Evolutionary conservation across 139 green algal species (phyloP).

Genomic region (Chlorella vulgaris): DNA sequence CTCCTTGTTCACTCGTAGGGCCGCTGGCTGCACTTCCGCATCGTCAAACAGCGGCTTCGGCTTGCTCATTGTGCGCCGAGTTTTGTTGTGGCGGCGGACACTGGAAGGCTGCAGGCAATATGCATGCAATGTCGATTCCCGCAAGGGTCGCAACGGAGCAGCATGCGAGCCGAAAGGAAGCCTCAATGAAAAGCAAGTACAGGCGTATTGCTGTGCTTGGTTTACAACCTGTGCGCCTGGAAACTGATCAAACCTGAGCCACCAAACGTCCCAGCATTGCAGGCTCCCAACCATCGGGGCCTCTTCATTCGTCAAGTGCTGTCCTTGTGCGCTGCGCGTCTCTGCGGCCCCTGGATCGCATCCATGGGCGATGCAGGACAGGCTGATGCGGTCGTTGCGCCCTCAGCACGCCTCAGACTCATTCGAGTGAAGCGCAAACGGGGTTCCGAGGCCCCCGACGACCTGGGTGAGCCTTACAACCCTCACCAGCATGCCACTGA

Average conservation of each 20-base stretch:
- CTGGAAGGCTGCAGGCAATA: no score
- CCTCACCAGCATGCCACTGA: not conserved
- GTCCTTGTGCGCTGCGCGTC: no score
- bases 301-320: no score
- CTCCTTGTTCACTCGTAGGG: slow-evolving; percentile 70
- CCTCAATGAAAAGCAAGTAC: no score
- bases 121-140: not conserved
- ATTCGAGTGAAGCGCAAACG: slow-evolving; percentile 44
- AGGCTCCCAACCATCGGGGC: no score
- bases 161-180: no score
- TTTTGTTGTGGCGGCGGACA: not conserved
- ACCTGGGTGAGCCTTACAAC: slow-evolving; percentile 45
- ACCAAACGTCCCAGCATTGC: no score
- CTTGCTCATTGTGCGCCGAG: not conserved
- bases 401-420: not conserved
- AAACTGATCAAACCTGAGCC: no score
- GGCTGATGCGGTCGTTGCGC: not conserved
- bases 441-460: slow-evolving; percentile 16
- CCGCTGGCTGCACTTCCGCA: slow-evolving; percentile 41
- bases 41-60: slow-evolving; percentile 65
- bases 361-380: not conserved
- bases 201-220: not conserved
- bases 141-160: no score
- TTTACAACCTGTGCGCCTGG: not conserved
- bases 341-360: no score